phyloP scores from a whole-genome alignment of 495 filamentous ascomycete species.

The Penicillium goetzii region DNA sequence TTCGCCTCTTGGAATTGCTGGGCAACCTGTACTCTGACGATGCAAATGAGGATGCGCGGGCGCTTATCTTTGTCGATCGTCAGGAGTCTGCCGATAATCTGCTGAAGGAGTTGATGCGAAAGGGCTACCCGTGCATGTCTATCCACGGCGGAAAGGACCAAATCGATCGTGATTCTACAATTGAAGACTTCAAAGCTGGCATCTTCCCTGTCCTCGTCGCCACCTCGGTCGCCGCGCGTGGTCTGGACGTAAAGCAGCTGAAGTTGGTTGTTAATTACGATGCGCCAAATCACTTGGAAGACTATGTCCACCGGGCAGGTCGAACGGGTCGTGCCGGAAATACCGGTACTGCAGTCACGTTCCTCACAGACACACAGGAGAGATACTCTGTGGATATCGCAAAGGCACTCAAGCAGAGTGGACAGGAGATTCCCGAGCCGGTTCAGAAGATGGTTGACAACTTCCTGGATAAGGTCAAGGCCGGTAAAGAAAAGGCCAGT shows the following conservation, averaged over 20 bases:
- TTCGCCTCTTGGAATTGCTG: slow-evolving; percentile 80
- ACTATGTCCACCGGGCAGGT: slow-evolving; percentile 96
- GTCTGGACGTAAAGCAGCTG: slow-evolving; percentile 94
- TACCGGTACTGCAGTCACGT: slow-evolving; percentile 91
- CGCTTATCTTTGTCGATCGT: slow-evolving; percentile 91
- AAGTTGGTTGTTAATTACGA: slow-evolving; percentile 98
- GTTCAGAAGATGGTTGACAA: slow-evolving; percentile 64
- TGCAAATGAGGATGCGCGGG: slow-evolving; percentile 80
- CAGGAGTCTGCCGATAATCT: slow-evolving; percentile 93
- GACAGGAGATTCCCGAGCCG: slow-evolving; percentile 75
- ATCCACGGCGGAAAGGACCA: slow-evolving; percentile 98
- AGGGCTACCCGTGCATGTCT: slow-evolving; percentile 92
- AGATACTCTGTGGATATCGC: slow-evolving; percentile 87
- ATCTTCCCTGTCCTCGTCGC: slow-evolving; percentile 88
- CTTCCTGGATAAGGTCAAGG: slow-evolving; percentile 87
- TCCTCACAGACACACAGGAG: slow-evolving; percentile 89
- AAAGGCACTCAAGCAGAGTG: slow-evolving; percentile 92
- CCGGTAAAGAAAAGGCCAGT: slow-evolving; percentile 84
- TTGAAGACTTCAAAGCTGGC: slow-evolving; percentile 92
- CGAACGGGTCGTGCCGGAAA: slow-evolving; percentile 95
- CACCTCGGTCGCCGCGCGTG: slow-evolving; percentile 94
- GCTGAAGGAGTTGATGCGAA: slow-evolving; percentile 78
- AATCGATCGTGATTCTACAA: slow-evolving; percentile 90
- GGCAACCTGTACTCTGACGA: slow-evolving; percentile 83
- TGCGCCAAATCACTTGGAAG: slow-evolving; percentile 93